phyloP scores from a whole-genome alignment of 2,329 filamentous ascomycete genomes.

The Lasiodiplodia theobromae region DNA sequence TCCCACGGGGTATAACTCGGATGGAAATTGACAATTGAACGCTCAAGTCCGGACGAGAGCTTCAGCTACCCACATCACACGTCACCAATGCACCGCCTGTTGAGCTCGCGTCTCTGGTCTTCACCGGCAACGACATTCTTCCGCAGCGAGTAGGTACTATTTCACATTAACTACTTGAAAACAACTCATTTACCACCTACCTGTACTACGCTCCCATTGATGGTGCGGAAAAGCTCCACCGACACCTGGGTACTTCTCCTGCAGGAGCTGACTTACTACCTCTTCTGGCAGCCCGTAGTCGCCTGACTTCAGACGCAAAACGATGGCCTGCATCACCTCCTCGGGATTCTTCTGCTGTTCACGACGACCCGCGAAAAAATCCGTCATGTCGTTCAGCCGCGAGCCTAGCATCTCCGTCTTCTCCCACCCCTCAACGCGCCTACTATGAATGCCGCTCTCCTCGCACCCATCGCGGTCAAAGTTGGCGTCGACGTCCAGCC shows the following conservation, averaged over 20 bases:
- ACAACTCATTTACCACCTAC: neutral
- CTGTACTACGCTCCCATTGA: neutral
- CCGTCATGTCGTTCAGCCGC: neutral
- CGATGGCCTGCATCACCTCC: neutral
- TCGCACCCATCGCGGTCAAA: neutral
- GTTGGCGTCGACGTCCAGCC: neutral
- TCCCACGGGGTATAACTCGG: neutral
- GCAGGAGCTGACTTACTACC: neutral
- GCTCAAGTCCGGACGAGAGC: too few species aligned
- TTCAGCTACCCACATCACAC: neutral
- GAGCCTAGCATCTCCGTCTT: neutral
- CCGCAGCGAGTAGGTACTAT: neutral
- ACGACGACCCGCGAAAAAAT: neutral
- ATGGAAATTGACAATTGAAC: too few species aligned
- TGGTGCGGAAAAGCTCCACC: neutral
- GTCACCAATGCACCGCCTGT: neutral
- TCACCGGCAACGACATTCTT: neutral
- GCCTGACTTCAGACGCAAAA: neutral
- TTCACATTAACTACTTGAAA: neutral
- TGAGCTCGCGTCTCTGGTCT: neutral
- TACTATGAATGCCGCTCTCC: neutral
- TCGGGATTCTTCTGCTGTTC: neutral
- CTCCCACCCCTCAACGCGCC: neutral
- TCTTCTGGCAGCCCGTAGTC: neutral
- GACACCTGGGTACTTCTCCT: neutral